These are phyloP conservation scores for Nemania bipapillata DNA, from an alignment of 2,329 filamentous ascomycete species.

Conservation along the genomic window DNA sequence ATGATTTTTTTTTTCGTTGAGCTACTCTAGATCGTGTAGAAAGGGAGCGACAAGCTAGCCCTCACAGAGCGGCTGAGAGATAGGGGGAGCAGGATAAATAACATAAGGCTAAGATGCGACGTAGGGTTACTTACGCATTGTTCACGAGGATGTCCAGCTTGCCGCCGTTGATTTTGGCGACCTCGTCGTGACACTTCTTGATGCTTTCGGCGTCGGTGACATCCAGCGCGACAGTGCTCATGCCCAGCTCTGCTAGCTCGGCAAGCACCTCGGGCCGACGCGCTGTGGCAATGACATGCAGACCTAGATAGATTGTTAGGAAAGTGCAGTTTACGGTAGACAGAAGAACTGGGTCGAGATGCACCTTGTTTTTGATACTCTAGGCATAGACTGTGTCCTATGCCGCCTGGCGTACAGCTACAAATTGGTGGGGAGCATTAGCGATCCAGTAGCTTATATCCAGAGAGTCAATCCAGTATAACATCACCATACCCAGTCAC, in stretches of 20 bases:
- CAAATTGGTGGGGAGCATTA: constrained; percentile 16
- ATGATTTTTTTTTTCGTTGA: constrained; percentile 26
- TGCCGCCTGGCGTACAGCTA: constrained; percentile 69
- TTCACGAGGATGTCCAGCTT: constrained; percentile 69
- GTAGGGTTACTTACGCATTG: constrained; percentile 63
- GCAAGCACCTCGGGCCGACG: constrained; percentile 61
- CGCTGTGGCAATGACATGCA: constrained; percentile 68
- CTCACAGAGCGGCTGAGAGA: neutral
- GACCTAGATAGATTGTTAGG: constrained; percentile 50
- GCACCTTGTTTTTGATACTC: constrained; percentile 65
- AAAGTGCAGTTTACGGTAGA: neutral
- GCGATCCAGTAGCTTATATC: neutral
- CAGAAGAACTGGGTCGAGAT: neutral
- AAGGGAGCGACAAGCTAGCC: neutral
- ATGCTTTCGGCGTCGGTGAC: constrained; percentile 65
- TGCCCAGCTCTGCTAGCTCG: constrained; percentile 59
- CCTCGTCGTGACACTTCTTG: constrained; percentile 59
- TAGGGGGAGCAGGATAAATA: too few species aligned
- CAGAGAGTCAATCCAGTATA: too few species aligned
- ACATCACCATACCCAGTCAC: constrained; percentile 39
- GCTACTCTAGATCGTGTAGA: constrained; percentile 1
- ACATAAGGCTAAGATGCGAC: too few species aligned
- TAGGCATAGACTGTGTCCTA: constrained; percentile 64
- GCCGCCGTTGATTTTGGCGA: constrained; percentile 61
- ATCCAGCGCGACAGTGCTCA: constrained; percentile 64